These are phyloP conservation scores for Aspergillus pseudoterreus DNA, from an alignment of 2,329 filamentous ascomycete genomes.

Conservation along the genomic window DNA sequence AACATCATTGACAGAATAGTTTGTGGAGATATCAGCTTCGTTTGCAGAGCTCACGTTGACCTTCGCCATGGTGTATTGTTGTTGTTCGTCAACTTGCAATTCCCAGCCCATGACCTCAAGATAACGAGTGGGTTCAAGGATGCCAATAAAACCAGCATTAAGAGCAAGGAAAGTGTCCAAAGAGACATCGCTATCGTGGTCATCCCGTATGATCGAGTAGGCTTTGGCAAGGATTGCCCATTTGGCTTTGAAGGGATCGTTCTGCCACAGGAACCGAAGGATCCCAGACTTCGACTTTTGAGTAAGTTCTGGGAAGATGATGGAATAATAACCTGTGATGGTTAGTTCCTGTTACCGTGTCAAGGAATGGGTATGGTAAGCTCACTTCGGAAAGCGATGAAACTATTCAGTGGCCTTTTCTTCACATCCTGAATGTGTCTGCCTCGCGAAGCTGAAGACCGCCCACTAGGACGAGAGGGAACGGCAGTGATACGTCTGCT, in stretches of 20 bases:
- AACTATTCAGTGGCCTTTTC: slow-evolving; percentile 33
- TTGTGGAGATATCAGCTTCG: slow-evolving; percentile 24
- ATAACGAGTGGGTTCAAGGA: slow-evolving; percentile 46
- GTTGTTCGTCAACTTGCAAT: slow-evolving; percentile 29
- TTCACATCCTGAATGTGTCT: slow-evolving; percentile 19
- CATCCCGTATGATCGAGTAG: slow-evolving; percentile 53
- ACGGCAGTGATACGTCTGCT: slow-evolving; percentile 3
- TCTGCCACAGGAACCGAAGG: slow-evolving; percentile 49
- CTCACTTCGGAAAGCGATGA: slow-evolving; percentile 39
- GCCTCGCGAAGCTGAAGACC: slow-evolving; percentile 12
- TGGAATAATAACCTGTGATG: slow-evolving; percentile 45
- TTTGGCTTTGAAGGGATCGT: slow-evolving; percentile 49
- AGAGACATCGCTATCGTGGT: slow-evolving; percentile 45
- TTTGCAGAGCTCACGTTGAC: slow-evolving; percentile 13
- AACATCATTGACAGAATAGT: slow-evolving; percentile 30
- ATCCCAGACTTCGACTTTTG: slow-evolving; percentile 54
- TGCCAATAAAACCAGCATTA: slow-evolving; percentile 45
- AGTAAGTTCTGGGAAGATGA: slow-evolving; percentile 43
- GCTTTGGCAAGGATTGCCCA: slow-evolving; percentile 54
- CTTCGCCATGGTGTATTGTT: slow-evolving; percentile 20
- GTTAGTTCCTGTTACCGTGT: slow-evolving; percentile 7
- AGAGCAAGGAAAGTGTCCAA: slow-evolving; percentile 48
- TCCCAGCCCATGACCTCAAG: slow-evolving; percentile 47
- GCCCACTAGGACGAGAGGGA: slow-evolving; percentile 6
- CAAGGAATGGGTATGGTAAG: slow-evolving; percentile 1